phyloP scores from a whole-genome alignment of 306 rosid genomes.

The Vigna mungo region DNA sequence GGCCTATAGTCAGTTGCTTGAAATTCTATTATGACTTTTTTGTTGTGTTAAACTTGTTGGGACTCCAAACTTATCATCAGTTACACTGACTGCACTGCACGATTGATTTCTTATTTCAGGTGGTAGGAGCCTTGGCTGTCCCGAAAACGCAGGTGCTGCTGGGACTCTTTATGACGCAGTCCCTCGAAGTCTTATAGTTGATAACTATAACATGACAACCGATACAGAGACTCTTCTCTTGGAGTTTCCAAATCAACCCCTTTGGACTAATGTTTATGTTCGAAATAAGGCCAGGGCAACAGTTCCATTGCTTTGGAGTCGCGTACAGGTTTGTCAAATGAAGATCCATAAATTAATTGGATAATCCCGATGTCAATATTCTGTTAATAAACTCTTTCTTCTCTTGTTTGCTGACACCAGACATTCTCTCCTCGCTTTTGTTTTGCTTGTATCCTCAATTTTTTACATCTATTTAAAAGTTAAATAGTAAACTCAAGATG shows the following conservation, averaged over 20 bases:
- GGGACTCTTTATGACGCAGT: conserved; percentile 98
- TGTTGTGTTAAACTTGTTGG: conserved; percentile 24
- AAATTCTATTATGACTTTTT: conserved; percentile 15
- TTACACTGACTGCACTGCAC: conserved; percentile 37
- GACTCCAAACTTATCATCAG: conserved; percentile 30
- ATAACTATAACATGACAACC: conserved; percentile 83
- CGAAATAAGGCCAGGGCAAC: conserved; percentile 93
- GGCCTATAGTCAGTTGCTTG: conserved; percentile 19
- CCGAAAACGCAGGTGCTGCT: conserved; percentile 94
- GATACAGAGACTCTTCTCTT: conserved; percentile 93
- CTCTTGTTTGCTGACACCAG: not conserved
- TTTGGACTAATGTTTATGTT: conserved; percentile 93
- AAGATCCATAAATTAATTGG: conserved; percentile 32
- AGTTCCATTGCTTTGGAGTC: conserved; percentile 98
- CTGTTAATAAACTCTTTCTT: conserved; percentile 29
- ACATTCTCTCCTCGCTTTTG: not conserved
- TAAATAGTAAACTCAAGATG: not conserved
- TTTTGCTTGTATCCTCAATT: not conserved
- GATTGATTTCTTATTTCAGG: conserved; percentile 63
- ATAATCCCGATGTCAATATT: not conserved
- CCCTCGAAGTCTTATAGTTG: conserved; percentile 86
- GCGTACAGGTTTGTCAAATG: conserved; percentile 88
- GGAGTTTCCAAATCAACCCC: conserved; percentile 97
- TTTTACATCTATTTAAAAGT: not conserved
- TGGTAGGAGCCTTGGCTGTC: conserved; percentile 82